These are phyloP conservation scores for Verbena officinalis DNA, from an alignment of 257 asterid species.

Conservation along the genomic window DNA sequence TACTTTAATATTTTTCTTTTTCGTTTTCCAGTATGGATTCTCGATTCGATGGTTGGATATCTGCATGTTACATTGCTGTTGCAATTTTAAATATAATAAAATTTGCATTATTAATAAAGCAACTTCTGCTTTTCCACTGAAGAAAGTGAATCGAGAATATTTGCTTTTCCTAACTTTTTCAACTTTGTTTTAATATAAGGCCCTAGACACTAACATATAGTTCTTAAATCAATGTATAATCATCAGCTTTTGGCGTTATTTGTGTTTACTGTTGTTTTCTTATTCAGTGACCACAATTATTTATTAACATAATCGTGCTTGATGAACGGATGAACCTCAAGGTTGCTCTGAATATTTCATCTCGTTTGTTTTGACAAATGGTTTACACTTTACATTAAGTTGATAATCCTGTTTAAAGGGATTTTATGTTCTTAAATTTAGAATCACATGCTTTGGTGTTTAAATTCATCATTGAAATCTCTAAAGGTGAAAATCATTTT, in stretches of 20 bases:
- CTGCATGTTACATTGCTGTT: constrained; percentile 5
- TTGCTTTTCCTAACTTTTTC: constrained; percentile 31
- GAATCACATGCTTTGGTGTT: neutral
- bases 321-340: too few species aligned
- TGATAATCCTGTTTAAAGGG: too few species aligned
- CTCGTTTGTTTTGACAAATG: too few species aligned
- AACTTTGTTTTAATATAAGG: constrained; percentile 36
- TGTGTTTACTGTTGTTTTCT: too few species aligned
- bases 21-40: constrained; percentile 19
- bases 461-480: constrained; percentile 27
- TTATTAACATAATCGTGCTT: too few species aligned
- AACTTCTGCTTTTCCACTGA: constrained; percentile 48
- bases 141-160: constrained; percentile 43
- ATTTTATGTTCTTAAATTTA: too few species aligned
- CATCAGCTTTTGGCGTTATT: neutral
- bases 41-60: constrained; percentile 37
- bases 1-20: neutral
- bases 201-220: neutral
- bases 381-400: too few species aligned
- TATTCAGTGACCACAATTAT: too few species aligned
- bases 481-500: constrained; percentile 33
- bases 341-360: too few species aligned
- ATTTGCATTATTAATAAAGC: constrained; percentile 31
- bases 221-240: neutral
- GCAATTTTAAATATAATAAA: constrained; percentile 3